phyloP scores from a whole-genome alignment of 805 yeast species.

The Candida quercuum region DNA sequence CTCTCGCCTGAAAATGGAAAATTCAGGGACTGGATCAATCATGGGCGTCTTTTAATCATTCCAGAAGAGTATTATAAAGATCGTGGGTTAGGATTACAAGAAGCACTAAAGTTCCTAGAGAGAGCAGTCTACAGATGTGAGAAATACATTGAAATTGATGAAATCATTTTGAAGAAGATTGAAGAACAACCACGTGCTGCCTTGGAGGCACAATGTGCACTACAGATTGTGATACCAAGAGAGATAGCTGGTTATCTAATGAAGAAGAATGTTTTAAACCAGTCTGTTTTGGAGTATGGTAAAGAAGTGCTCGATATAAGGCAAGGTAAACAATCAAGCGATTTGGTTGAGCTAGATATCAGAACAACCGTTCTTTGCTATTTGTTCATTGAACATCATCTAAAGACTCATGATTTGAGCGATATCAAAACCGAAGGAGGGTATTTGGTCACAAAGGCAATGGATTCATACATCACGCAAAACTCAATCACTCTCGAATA shows the following conservation, averaged over 20 bases:
- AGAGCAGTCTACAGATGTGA: slow-evolving; percentile 31
- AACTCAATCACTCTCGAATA: neutral
- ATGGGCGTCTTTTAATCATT: slow-evolving; percentile 33
- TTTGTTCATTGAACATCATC: slow-evolving; percentile 10
- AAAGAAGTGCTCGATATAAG: too few relatives aligned
- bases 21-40: slow-evolving; percentile 50
- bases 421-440: slow-evolving; percentile 6
- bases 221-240: slow-evolving; percentile 14
- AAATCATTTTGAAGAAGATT: slow-evolving; percentile 13
- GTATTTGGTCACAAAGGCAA: neutral
- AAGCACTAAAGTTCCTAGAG: slow-evolving; percentile 36
- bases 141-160: slow-evolving; percentile 20
- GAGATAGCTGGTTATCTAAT: slow-evolving; percentile 15
- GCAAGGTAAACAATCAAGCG: too few relatives aligned
- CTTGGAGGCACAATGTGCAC: slow-evolving; percentile 19
- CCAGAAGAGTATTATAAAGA: slow-evolving; percentile 32
- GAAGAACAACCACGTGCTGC: slow-evolving; percentile 25
- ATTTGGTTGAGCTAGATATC: slow-evolving; percentile 14
- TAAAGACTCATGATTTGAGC: slow-evolving; percentile 1
- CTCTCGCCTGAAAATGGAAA: slow-evolving; percentile 38
- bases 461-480: neutral
- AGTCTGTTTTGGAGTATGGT: slow-evolving; percentile 4
- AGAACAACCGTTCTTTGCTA: slow-evolving; percentile 17
- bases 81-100: slow-evolving; percentile 31
- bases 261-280: slow-evolving; percentile 7